Evolutionary conservation across 83 land plant species (phyloP).

Genomic region (Picea abies): DNA sequence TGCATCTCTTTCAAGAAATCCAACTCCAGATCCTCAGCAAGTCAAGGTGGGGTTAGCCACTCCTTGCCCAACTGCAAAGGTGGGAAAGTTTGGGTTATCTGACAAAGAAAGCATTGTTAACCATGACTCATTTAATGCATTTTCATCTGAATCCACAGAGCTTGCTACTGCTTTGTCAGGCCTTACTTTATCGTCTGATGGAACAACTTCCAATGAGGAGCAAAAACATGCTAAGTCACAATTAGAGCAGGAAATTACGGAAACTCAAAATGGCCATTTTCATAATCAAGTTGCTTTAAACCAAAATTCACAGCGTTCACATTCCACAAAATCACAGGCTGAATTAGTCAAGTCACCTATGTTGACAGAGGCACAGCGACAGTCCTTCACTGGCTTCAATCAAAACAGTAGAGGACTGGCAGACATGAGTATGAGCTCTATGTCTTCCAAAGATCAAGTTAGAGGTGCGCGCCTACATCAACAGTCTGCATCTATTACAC

Average conservation of each 20-base stretch:
- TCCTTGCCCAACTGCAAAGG: constrained; percentile 39
- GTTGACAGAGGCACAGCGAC: constrained; percentile 2
- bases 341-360: constrained; percentile 16
- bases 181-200: constrained; percentile 42
- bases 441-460: constrained; percentile 14
- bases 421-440: constrained; percentile 10
- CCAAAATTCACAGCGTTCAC: constrained; percentile 18
- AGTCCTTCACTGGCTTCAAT: constrained; percentile 22
- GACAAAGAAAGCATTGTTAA: constrained; percentile 33
- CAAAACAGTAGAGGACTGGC: constrained; percentile 18
- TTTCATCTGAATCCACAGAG: constrained; percentile 45
- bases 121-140: constrained; percentile 27
- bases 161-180: constrained; percentile 56
- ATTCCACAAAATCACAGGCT: constrained; percentile 22
- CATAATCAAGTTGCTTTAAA: constrained; percentile 27
- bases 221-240: constrained; percentile 23
- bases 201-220: constrained; percentile 17
- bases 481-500: constrained; percentile 19
- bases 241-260: constrained; percentile 24
- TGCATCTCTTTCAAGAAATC: constrained; percentile 55
- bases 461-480: constrained; percentile 9
- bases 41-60: constrained; percentile 41
- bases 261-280: constrained; percentile 24
- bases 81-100: constrained; percentile 29
- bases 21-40: constrained; percentile 61